phyloP scores from a whole-genome alignment of 2,329 filamentous ascomycete genomes.

The Ophiocordyceps camponoti-saundersi region DNA sequence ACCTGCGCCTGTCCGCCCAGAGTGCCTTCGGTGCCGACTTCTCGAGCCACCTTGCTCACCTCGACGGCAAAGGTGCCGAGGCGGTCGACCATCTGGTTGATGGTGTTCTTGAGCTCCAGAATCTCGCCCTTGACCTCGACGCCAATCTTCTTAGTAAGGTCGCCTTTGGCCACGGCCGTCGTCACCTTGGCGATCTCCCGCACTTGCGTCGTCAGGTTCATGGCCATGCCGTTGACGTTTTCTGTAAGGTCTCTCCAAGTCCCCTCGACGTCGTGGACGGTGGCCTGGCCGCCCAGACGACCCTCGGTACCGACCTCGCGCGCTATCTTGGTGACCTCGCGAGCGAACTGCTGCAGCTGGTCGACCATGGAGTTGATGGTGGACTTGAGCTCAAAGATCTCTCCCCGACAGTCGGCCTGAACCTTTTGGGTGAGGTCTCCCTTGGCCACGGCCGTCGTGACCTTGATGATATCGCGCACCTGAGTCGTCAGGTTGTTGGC shows the following conservation, averaged over 20 bases:
- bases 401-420: constrained; percentile 78
- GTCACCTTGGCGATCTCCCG: constrained; percentile 95
- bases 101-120: constrained; percentile 85
- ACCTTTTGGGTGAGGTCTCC: constrained; percentile 96
- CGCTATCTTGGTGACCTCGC: constrained; percentile 91
- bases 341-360: constrained; percentile 88
- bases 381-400: constrained; percentile 87
- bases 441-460: constrained; percentile 54
- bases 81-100: constrained; percentile 98
- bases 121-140: constrained; percentile 92
- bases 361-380: constrained; percentile 99
- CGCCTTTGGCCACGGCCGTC: constrained; percentile 83
- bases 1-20: constrained; percentile 88
- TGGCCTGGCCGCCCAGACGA: constrained; percentile 83
- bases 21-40: constrained; percentile 91
- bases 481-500: constrained; percentile 75
- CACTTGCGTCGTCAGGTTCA: constrained; percentile 94
- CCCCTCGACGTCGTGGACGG: constrained; percentile 88
- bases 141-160: constrained; percentile 90
- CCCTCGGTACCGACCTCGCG: constrained; percentile 95
- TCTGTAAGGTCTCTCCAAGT: constrained; percentile 95
- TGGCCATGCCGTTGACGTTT: constrained; percentile 96
- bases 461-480: constrained; percentile 86
- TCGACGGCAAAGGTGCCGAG: constrained; percentile 91
- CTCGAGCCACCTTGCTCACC: constrained; percentile 85